Base-by-base conservation (phyloP, 1,139 yeast species). In the Zygoascus meyerae region DNA sequence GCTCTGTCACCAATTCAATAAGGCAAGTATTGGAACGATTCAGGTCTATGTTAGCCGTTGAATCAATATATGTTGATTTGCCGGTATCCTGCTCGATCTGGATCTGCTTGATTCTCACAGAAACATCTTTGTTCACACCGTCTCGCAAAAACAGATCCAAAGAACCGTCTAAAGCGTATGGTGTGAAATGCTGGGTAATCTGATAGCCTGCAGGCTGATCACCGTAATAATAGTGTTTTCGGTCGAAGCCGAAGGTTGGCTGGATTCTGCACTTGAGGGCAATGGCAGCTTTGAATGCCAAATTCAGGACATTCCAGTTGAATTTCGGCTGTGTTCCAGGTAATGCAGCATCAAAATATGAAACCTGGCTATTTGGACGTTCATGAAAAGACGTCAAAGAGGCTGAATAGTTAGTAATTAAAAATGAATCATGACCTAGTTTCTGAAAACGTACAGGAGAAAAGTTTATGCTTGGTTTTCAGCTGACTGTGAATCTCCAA, bases 181-280 rank as follows among this genome's bases (percentile, higher is more conserved):
- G 97, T 41, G 75, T 74, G 61, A 77, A 87, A 59, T 80, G 86
- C 66, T 92, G 99, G 0, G 99, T 92, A 48, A 92, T 83, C 62
- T 92, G 99, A 64, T 89, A 92, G 0, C 99, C 99, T 46, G 86
- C 69, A 0, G 98, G 98, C 64, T 92, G 97, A 64, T 92, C 99
- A 0, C 94, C 94, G 62, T 92, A 92, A 64, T 92, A 90, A 64
- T 92, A 92, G 64, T 92, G 99, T 63, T 92, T 92, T 53, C 99
- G 71, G 62, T 92, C 99, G 63, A 92, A 92, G 1, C 82, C 70
- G 0, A 92, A 83, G 9, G 62, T 56, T 0, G 66, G 54, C 50
- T 79, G 78, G 15, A 92, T 74, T 0, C 72, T 64, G 52, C 90
- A 78, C 40, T 81, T 73, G 45, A 90, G 66, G 0, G 95, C 87